Conservation (phyloP, 129 eudicot genomes). For the Helichrysum umbraculigerum region DNA sequence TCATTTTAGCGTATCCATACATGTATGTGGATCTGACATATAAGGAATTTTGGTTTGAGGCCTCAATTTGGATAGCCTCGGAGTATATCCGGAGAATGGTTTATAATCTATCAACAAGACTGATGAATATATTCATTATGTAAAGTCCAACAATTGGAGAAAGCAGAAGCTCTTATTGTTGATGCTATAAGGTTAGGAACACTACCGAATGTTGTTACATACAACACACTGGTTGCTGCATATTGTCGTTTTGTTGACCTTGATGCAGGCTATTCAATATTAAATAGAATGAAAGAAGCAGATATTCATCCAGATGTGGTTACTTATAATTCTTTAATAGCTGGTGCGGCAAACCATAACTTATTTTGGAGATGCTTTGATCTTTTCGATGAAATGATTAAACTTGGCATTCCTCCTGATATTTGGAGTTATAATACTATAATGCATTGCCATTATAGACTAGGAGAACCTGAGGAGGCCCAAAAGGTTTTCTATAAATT, state of each 20-base stretch:
- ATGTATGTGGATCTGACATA: slow-evolving; percentile 23
- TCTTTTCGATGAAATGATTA: slow-evolving; percentile 70
- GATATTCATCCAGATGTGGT: slow-evolving; percentile 64
- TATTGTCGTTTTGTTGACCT: slow-evolving; percentile 70
- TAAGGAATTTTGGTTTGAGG: slow-evolving; percentile 4
- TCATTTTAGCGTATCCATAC: neutral
- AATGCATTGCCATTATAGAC: slow-evolving; percentile 73
- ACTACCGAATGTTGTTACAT: slow-evolving; percentile 79
- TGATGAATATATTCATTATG: slow-evolving; percentile 76
- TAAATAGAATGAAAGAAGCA: slow-evolving; percentile 77
- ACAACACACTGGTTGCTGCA: slow-evolving; percentile 72
- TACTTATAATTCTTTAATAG: slow-evolving; percentile 70
- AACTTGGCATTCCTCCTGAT: slow-evolving; percentile 57
- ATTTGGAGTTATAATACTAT: slow-evolving; percentile 75
- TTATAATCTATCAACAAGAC: slow-evolving; percentile 60
- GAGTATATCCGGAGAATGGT: slow-evolving; percentile 25
- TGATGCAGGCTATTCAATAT: slow-evolving; percentile 65
- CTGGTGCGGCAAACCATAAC: slow-evolving; percentile 55
- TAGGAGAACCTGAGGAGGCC: slow-evolving; percentile 65
- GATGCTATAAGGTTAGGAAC: slow-evolving; percentile 82
- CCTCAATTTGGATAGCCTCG: slow-evolving; percentile 7
- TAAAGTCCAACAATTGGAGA: slow-evolving; percentile 57
- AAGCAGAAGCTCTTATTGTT: slow-evolving; percentile 67
- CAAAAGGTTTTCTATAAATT: slow-evolving; percentile 50
- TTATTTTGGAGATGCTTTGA: slow-evolving; percentile 47